Evolutionary conservation across 495 filamentous ascomycete genomes (phyloP).

Genomic region (Recurvomyces mirabilis): DNA sequence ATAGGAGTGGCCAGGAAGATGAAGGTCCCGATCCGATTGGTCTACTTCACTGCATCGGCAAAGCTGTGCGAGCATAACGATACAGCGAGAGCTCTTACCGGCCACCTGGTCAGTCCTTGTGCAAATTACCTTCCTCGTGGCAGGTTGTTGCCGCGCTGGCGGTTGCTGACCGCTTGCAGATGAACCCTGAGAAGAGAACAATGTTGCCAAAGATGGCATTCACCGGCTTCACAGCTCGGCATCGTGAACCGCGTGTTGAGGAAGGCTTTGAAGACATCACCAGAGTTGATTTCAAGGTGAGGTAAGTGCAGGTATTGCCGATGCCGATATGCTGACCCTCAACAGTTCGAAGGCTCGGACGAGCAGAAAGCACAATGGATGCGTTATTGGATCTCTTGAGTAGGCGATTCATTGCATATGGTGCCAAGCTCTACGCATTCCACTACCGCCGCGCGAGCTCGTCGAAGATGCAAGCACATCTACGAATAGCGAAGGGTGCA

Average conservation of each 20-base stretch:
- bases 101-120: no score
- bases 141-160: neutral
- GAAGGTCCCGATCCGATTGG: slow-evolving; percentile 66
- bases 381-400: slow-evolving; percentile 22
- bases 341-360: slow-evolving; percentile 20
- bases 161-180: slow-evolving; percentile 29
- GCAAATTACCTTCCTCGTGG: no score
- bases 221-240: slow-evolving; percentile 55
- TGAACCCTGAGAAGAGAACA: slow-evolving; percentile 72
- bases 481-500: no score
- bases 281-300: slow-evolving; percentile 53
- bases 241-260: slow-evolving; percentile 53
- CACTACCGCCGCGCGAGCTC: no score
- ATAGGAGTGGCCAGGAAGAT: slow-evolving; percentile 57
- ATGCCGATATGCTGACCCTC: neutral
- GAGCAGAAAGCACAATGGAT: slow-evolving; percentile 19
- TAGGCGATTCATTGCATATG: neutral
- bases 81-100: slow-evolving; percentile 65
- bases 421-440: neutral
- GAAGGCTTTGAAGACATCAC: slow-evolving; percentile 82
- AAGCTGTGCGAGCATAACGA: slow-evolving; percentile 83
- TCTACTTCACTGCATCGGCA: slow-evolving; percentile 66
- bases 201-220: slow-evolving; percentile 74
- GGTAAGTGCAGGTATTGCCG: slow-evolving; percentile 6
- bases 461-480: no score